Evolutionary conservation across 2,329 filamentous ascomycete genomes (phyloP), one percentile per base, ranked within the genome.

Genomic region (Fusarium compactum): DNA sequence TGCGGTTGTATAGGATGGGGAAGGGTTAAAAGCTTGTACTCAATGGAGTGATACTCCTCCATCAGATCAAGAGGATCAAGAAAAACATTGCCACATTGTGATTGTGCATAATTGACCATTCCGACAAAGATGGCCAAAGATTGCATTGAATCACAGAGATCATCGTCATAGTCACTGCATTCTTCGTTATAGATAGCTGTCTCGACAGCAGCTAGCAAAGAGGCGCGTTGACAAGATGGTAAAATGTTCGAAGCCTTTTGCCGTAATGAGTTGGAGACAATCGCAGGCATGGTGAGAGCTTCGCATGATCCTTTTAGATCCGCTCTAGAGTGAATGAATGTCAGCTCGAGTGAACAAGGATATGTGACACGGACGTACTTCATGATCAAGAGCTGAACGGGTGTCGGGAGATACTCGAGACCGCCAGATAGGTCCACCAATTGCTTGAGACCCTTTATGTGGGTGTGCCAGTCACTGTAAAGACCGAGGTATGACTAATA

Each of bases 241-340:
- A 38, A 7, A 6, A n/a, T n/a, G 9, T 11, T 38, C 2, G 18
- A 38, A 1, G 34, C 34, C 1, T 18, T 11, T 4, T 11, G 34
- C 34, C 6, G 34, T 0, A 11, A 38, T n/a, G 18, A n/a, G 1
- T 11, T 11, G 34, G 16, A 6, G 34, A 38, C 34, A 1, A 38
- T 38, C 2, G 11, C 4, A 0, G 34, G 34, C 9, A n/a, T n/a
- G 6, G 34, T n/a, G 0, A 11, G 18, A 38, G 1, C 11, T 3
- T 38, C 34, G 9, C 34, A 38, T n/a, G 34, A 16, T n/a, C 34
- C 34, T 38, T 38, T 38, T 38, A 38, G 18, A 4, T 38, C 34
- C 16, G 34, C 34, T n/a, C 34, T 38, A 6, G 34, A n/a, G n/a
- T 11, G 34, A 1, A n/a, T 38, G 18, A n/a, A 1, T n/a, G 18